These are phyloP conservation scores for Porphyra umbilicalis DNA, from an alignment of 31 red algal genomes.

Conservation along the genomic window DNA sequence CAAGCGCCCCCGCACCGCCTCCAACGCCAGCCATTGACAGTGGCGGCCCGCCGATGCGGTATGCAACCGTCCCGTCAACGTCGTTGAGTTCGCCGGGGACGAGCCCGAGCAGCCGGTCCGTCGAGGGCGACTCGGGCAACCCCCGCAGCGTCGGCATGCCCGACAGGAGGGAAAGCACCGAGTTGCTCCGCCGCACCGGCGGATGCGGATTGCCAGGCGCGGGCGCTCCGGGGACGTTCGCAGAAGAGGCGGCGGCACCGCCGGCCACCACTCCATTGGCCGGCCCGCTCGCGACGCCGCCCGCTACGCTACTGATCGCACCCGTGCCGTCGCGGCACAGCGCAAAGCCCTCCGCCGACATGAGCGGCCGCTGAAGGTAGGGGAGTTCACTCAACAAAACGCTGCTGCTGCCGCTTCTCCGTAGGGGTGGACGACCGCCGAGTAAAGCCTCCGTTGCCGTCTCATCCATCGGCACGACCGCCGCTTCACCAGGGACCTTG, in stretches of 20 bases:
- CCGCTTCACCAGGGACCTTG: background rate
- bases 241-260: too few relatives aligned
- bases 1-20: background rate
- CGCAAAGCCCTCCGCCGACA: background rate
- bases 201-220: too few relatives aligned
- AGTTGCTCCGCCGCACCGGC: conserved; percentile 21
- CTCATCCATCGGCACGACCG: too few relatives aligned
- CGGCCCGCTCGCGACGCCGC: too few relatives aligned
- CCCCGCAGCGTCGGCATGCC: conserved; percentile 35
- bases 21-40: background rate
- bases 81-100: background rate
- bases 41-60: background rate
- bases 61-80: background rate
- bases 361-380: background rate
- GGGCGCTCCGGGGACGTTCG: too few relatives aligned
- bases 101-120: conserved; percentile 44
- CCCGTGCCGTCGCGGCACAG: background rate
- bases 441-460: background rate
- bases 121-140: conserved; percentile 34
- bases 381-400: background rate
- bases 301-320: background rate
- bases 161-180: conserved; percentile 46
- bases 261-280: too few relatives aligned
- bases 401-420: background rate
- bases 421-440: background rate